Base-by-base conservation (phyloP, 1,284 basidiomycete species). In the Marasmius tenuissimus region DNA sequence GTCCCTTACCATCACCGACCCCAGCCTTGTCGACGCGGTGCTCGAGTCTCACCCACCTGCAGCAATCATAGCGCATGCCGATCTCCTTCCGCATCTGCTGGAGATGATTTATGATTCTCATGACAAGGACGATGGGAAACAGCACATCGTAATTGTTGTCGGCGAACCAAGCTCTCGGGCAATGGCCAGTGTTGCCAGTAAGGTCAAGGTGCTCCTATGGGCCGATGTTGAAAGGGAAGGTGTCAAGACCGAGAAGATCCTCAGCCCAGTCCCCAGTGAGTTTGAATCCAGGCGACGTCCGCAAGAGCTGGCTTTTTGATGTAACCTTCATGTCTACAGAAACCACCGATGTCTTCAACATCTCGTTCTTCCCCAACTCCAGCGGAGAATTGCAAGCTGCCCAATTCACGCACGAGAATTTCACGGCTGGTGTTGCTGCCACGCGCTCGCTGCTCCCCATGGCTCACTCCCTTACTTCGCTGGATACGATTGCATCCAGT, bases 401-500 rank as follows among this genome's bases (percentile, higher is more conserved):
- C 7, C 86, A 87, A 61, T 75, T 93, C 48, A 91, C 89, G 0
- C 91, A 93, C 69, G 84, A 90, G 68, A 92, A 92, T 65, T 71
- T 93, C 60, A 93, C 90, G 2, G 89, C 92, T 11, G 92, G 89
- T 50, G 87, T 92, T n/a, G 83, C 89, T 1, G 88, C 89, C 3
- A 79, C 83, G 20, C 85, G 87, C 51, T 80, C 83, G 5, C 72
- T 93, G 33, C 81, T 93, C 57, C 89, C 92, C 1, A 73, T 84
- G 14, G 83, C 86, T 16, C 83, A 82, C 58, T 78, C 82, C 0
- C 69, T 92, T 12, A 86, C 89, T 7, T 76, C 85, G 2, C 71
- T 89, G 52, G 92, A 93, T 71, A 91, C 89, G 1, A 75, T 93
- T 38, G 77, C 88, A 12, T 93, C 92, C n/a, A 83, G 84, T 2